These are phyloP conservation scores for Blastocystis sp. DNA, from an alignment of 352 stramenopile genomes.

Conservation along the genomic window DNA sequence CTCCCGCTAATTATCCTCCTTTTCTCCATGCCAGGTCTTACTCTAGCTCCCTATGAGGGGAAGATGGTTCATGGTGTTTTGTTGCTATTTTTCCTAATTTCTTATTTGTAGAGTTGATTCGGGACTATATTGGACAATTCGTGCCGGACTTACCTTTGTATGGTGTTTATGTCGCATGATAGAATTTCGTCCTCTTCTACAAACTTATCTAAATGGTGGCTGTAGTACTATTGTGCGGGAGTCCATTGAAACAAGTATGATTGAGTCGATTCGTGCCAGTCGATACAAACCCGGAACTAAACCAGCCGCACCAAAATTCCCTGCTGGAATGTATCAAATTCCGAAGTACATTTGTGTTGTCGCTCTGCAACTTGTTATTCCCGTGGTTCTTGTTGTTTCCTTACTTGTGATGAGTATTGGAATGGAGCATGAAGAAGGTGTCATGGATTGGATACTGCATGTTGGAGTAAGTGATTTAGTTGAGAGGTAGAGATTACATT, in stretches of 20 bases:
- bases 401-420: neutral
- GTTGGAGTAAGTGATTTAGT: neutral
- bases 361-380: neutral
- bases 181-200: neutral
- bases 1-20: conserved; percentile 26
- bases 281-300: conserved; percentile 13
- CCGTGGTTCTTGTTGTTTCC: neutral
- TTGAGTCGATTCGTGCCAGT: neutral
- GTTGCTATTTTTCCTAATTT: neutral
- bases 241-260: conserved; percentile 20
- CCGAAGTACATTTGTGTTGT: neutral
- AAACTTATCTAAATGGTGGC: conserved; percentile 8
- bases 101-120: neutral
- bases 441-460: neutral
- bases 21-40: neutral
- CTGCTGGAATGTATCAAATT: conserved; percentile 23
- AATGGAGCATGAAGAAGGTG: neutral
- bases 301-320: neutral
- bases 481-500: neutral
- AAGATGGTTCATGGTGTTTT: neutral
- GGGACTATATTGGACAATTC: conserved; percentile 12
- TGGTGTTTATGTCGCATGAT: conserved; percentile 9
- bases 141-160: neutral
- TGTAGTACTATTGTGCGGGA: neutral
- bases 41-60: neutral